A percentile compares a stretch with the other conserved stretches of the same genome.
Conservation (phyloP, 176 grass and related monocot species). For the Raddia distichophylla region DNA sequence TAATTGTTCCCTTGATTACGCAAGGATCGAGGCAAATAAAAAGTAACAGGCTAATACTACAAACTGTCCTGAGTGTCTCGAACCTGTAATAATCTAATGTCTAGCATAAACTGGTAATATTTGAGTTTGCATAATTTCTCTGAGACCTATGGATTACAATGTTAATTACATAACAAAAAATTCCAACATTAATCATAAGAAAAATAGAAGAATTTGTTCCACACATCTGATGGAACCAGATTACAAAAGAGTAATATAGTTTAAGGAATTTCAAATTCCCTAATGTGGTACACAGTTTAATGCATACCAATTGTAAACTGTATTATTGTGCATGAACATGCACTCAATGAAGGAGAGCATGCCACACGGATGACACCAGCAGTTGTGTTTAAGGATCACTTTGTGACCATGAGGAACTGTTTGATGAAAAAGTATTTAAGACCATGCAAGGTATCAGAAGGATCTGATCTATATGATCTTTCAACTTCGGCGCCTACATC, state of each 20-base stretch:
- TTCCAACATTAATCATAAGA: background rate
- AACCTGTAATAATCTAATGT: background rate
- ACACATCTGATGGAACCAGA: background rate
- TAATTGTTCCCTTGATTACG: background rate
- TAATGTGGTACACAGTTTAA: background rate
- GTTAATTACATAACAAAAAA: background rate
- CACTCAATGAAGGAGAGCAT: slow-evolving; percentile 21
- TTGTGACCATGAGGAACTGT: background rate
- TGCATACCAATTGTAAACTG: background rate
- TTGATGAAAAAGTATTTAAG: slow-evolving; percentile 12
- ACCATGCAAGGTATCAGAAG: slow-evolving; percentile 20
- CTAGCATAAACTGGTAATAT: background rate
- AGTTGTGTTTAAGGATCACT: background rate
- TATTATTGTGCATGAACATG: background rate
- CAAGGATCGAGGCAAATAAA: slow-evolving; percentile 11
- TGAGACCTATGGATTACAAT: background rate
- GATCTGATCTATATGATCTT: slow-evolving; percentile 22
- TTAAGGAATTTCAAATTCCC: background rate
- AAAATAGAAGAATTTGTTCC: background rate
- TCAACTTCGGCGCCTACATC: slow-evolving; percentile 21
- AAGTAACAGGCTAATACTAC: background rate
- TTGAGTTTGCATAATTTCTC: background rate
- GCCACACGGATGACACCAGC: background rate
- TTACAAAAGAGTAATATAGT: background rate
- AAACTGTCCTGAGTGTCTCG: background rate